Evolutionary conservation across 169 alveolate species (phyloP).

Genomic region (Babesia caballi): DNA sequence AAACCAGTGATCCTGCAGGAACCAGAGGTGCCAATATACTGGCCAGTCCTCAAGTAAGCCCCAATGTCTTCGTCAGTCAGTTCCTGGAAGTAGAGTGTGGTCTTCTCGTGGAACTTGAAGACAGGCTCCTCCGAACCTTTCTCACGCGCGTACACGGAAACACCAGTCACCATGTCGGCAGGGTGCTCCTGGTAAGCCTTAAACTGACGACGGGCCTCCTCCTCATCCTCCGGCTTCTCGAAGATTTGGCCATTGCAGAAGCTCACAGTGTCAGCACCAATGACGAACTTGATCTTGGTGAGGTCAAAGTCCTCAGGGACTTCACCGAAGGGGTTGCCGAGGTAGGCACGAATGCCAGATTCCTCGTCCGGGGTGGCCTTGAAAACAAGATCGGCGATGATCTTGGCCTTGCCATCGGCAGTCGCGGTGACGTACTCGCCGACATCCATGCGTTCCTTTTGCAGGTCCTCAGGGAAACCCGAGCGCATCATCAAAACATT

Average conservation of each 20-base stretch:
- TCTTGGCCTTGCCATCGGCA: constrained; percentile 70
- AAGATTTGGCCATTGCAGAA: constrained; percentile 55
- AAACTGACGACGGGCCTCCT: constrained; percentile 66
- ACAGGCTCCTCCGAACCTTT: constrained; percentile 32
- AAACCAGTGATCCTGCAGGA: constrained; percentile 70
- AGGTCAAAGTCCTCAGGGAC: constrained; percentile 26
- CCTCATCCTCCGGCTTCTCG: constrained; percentile 71
- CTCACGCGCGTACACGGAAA: constrained; percentile 40
- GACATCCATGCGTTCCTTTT: constrained; percentile 54
- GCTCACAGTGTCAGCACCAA: constrained; percentile 72
- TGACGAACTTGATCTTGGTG: constrained; percentile 43
- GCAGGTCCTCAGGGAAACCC: constrained; percentile 73
- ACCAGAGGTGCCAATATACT: constrained; percentile 66
- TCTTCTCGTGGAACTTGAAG: constrained; percentile 47
- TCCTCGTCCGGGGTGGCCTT: constrained; percentile 36
- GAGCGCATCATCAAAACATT: constrained; percentile 52
- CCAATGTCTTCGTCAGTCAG: constrained; percentile 65
- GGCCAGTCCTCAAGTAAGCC: constrained; percentile 49
- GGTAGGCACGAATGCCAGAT: not conserved
- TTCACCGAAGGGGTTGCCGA: constrained; percentile 19
- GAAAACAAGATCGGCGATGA: constrained; percentile 67
- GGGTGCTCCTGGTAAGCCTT: constrained; percentile 32
- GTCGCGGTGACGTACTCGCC: constrained; percentile 71
- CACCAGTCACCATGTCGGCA: constrained; percentile 72
- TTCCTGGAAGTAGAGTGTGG: constrained; percentile 60